Conservation (phyloP, 345 rosid genomes). For the Noccaea caerulescens region DNA sequence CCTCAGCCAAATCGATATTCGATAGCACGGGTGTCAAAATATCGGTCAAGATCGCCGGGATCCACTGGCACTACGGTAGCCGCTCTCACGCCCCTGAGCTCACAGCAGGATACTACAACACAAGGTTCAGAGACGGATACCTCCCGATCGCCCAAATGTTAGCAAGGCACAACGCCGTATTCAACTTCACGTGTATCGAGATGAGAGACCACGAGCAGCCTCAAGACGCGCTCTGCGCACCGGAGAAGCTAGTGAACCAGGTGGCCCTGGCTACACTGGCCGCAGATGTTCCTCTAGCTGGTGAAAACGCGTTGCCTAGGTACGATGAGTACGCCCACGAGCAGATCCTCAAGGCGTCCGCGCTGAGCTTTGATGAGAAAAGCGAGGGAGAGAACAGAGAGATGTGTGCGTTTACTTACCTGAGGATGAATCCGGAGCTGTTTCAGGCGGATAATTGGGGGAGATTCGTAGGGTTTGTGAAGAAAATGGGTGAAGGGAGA, state of each 20-base stretch:
- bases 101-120: slow-evolving; percentile 96
- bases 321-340: slow-evolving; percentile 75
- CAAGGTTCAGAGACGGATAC: slow-evolving; percentile 84
- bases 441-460: slow-evolving; percentile 88
- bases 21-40: slow-evolving; percentile 61
- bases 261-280: slow-evolving; percentile 74
- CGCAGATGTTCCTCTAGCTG: slow-evolving; percentile 79
- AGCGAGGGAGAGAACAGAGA: slow-evolving; percentile 45
- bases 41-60: slow-evolving; percentile 90
- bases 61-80: slow-evolving; percentile 97
- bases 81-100: slow-evolving; percentile 98
- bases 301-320: slow-evolving; percentile 91
- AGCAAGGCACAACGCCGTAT: slow-evolving; percentile 81
- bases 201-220: slow-evolving; percentile 99
- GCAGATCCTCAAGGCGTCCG: slow-evolving; percentile 72
- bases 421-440: slow-evolving; percentile 86
- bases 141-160: slow-evolving; percentile 92
- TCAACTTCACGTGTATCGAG: slow-evolving; percentile 95
- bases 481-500: slow-evolving; percentile 92
- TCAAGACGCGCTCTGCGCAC: slow-evolving; percentile 89
- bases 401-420: slow-evolving; percentile 97
- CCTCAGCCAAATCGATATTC: slow-evolving; percentile 64
- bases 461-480: slow-evolving; percentile 79
- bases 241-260: slow-evolving; percentile 92
- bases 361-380: slow-evolving; percentile 55